These are phyloP conservation scores for Pythium brassicae DNA, from an alignment of 352 stramenopile genomes.

Conservation along the genomic window DNA sequence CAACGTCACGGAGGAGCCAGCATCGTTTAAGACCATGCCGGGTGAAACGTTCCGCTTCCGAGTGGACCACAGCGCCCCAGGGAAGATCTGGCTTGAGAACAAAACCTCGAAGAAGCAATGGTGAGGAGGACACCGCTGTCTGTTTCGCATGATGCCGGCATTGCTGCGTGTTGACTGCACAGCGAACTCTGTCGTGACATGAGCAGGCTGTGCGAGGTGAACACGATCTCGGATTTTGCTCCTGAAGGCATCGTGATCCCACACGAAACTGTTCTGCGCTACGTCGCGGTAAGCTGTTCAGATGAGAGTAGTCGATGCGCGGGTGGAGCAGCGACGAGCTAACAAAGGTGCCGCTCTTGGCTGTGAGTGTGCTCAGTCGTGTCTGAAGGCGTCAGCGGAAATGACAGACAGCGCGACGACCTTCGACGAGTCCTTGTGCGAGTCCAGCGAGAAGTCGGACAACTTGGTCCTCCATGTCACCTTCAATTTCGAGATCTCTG, in stretches of 20 bases:
- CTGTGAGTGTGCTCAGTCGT: neutral
- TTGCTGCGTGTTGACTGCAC: no score
- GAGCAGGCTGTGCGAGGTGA: conserved; percentile 1
- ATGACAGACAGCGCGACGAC: neutral
- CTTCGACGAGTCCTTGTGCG: neutral
- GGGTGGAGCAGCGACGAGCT: no score
- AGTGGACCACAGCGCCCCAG: no score
- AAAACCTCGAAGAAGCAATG: no score
- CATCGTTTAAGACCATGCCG: no score
- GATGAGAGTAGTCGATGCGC: neutral
- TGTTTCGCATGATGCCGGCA: no score
- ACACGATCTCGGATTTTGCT: neutral
- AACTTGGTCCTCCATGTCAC: neutral
- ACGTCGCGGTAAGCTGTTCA: neutral
- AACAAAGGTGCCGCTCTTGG: neutral
- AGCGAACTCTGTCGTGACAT: no score
- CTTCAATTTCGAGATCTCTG: conserved; percentile 1
- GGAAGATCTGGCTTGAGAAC: no score
- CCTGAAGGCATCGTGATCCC: neutral
- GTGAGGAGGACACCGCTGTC: no score
- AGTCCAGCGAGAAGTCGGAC: neutral
- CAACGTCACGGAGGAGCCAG: no score
- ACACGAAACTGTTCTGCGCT: neutral
- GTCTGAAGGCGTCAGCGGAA: neutral
- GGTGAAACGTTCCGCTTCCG: no score